phyloP scores from a whole-genome alignment of 2,329 filamentous ascomycete genomes.

The Tolypocladium endophyticum region DNA sequence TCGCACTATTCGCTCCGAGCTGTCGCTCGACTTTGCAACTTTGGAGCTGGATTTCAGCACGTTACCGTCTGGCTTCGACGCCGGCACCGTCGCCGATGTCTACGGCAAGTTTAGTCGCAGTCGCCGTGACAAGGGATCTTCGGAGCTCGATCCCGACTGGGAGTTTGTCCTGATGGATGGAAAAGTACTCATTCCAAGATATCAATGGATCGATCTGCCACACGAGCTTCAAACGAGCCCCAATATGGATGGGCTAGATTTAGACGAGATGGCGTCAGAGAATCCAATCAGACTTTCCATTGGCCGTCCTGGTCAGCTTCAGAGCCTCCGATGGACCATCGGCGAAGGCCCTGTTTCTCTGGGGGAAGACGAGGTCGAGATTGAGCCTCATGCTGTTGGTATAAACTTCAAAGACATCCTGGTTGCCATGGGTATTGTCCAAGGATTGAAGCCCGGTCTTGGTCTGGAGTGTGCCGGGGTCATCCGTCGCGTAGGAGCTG shows the following conservation, averaged over 20 bases:
- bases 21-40: conserved; percentile 12
- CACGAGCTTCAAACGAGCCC: not conserved
- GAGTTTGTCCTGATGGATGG: not conserved
- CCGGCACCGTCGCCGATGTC: not conserved
- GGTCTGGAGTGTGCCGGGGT: conserved; percentile 17
- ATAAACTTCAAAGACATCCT: conserved; percentile 27
- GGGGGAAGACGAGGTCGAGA: conserved; percentile 16
- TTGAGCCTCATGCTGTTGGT: conserved; percentile 19
- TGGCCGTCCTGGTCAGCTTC: not conserved
- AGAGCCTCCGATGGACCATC: not conserved
- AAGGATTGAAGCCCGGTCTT: conserved; percentile 1
- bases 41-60: conserved; percentile 11
- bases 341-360: not conserved
- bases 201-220: not conserved
- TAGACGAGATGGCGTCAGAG: not conserved
- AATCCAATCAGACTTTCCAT: not conserved
- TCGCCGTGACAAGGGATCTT: not conserved
- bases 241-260: not conserved
- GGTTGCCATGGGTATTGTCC: conserved; percentile 16
- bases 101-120: not conserved
- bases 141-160: not conserved
- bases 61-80: not conserved
- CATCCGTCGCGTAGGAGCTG: conserved; percentile 14
- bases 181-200: not conserved
- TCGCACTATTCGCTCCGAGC: conserved; percentile 16